A percentile compares a stretch with the other conserved stretches of the same genome.
phyloP scores from a whole-genome alignment of 129 eudicot species.

The Silybum marianum region DNA sequence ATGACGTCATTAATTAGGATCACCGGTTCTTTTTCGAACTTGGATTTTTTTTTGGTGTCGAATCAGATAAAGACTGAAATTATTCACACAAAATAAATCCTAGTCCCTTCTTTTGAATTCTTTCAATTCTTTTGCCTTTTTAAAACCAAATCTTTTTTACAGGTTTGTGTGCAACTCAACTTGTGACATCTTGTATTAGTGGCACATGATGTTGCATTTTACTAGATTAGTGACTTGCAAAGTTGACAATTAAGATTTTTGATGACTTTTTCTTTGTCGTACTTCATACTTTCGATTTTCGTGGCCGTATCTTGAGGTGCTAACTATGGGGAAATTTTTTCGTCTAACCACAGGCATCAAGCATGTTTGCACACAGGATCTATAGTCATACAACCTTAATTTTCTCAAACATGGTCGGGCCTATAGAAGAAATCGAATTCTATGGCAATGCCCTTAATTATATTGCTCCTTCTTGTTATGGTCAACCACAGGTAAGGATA shows the following conservation, averaged over 20 bases:
- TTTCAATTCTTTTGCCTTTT: no score
- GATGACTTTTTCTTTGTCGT: neutral
- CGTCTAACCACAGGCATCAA: slow-evolving; percentile 28
- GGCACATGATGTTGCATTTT: neutral
- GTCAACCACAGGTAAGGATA: slow-evolving; percentile 56
- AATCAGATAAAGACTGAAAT: no score
- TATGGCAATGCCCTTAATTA: slow-evolving; percentile 54
- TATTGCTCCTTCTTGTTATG: slow-evolving; percentile 52
- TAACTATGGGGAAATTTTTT: neutral
- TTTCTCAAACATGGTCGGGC: slow-evolving; percentile 67
- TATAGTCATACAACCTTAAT: slow-evolving; percentile 41
- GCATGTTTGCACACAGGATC: slow-evolving; percentile 36
- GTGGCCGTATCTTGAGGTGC: neutral
- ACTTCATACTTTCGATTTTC: neutral
- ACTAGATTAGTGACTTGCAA: neutral
- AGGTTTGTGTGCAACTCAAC: neutral
- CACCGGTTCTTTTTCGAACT: no score
- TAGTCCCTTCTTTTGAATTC: no score
- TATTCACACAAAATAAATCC: no score
- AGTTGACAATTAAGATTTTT: neutral
- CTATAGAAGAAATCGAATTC: slow-evolving; percentile 54
- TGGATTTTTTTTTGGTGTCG: no score
- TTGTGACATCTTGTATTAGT: neutral
- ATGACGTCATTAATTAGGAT: no score
- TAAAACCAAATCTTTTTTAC: no score